Base-by-base conservation (phyloP, 768 basidiomycete genomes). In the Termitomyces sp. region DNA sequence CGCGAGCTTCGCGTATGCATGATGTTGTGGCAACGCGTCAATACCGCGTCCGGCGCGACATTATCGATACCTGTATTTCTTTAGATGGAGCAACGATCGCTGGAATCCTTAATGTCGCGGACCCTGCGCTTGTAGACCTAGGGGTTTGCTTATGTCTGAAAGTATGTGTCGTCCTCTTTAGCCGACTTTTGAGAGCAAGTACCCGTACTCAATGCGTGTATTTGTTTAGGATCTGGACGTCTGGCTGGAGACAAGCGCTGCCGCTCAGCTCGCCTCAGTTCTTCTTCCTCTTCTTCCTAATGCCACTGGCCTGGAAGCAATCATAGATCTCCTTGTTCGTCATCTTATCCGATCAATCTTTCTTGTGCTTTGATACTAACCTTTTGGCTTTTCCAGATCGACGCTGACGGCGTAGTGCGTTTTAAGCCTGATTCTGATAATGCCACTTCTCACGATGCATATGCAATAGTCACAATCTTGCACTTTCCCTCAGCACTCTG, bases 401-500 rank as follows among this genome's bases (percentile, higher is more conserved):
- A n/a, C n/a, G n/a, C n/a, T n/a, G n/a, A n/a, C n/a, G n/a, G n/a
- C n/a, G n/a, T n/a, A 40, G 7, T n/a, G 38, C n/a, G n/a, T n/a
- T 40, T 40, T 19, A 40, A 6, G 1, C n/a, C 7, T 40, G 5
- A n/a, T 17, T 40, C 5, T n/a, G n/a, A n/a, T 40, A 7, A n/a
- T 40, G 38, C 9, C 6, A 40, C 38, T 40, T 40, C n/a, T n/a
- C n/a, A n/a, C n/a, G n/a, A n/a, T 40, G 38, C 38, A 40, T 9
- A 40, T 40, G 16, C 38, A 8, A 40, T n/a, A 16, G 37, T 37
- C 16, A 16, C 16, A 56, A 46, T 25, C 43, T 21, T 63, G 60
- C 52, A 57, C 29, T 19, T 54, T 61, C n/a, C 34, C 57, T 58
- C 10, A 27, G 16, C 38, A 63, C 25, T 46, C 57, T 0, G 27